Evolutionary conservation across 2,329 filamentous ascomycete species (phyloP), one percentile per base, ranked within the genome.

Genomic region (Moelleriella libera): DNA sequence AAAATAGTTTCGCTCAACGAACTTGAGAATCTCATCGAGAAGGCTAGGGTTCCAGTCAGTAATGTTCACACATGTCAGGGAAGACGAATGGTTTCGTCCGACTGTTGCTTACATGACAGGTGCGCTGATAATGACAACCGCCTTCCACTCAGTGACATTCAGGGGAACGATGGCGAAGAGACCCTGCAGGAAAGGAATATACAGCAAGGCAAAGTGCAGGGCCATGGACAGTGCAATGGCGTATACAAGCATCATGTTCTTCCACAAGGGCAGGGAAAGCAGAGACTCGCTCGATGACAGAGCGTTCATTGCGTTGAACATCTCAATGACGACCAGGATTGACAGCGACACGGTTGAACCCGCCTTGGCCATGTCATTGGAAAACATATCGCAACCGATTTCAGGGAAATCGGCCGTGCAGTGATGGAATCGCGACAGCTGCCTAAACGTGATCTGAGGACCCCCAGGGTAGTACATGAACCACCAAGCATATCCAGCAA

Each of bases 401-500:
- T 90, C 83, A 0, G 88, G 79, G 70, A 94, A 97, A 49, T 88
- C 74, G 12, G 85, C 60, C 0, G 83, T 83, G 77, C 92, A 98
- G 62, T 83, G 82, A 70, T 98, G 92, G 81, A 97, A 98, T 69
- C 94, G 85, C 29, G 84, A 74, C 55, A 98, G 73, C 63, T 98
- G 87, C 64, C 77, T 84, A 70, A 97, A 95, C 52, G 74, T 81
- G 66, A 98, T 94, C 64, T 94, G 86, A 29, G 92, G 92, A 1
- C 92, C 92, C 55, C 82, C 80, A 7, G 81, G 69, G 70, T 97
- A 90, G 73, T 85, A 95, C 84, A 98, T 89, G 74, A 97, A 98
- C 87, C 88, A 98, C 92, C 92, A 98, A n/a, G 88, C 90, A 62
- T 98, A 98, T 43, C 94, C 92, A 60, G 84, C 88, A 21, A 98